Evolutionary conservation across 306 rosid genomes (phyloP).

Genomic region (Parietaria judaica): DNA sequence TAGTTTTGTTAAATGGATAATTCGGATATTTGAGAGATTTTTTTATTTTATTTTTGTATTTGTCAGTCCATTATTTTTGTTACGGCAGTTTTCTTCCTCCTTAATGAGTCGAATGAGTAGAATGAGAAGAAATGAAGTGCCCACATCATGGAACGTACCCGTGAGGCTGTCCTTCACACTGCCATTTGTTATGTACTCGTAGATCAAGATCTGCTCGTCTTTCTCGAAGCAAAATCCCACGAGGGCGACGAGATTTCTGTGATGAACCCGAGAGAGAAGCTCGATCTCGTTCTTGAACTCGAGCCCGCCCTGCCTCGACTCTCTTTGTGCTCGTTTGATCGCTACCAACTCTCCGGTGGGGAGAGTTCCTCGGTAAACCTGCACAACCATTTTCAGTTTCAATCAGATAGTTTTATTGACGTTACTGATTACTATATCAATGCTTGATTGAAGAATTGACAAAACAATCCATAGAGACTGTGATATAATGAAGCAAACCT

Average conservation of each 20-base stretch:
- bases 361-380: slow-evolving; percentile 63
- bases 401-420: too few relatives aligned
- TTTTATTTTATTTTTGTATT: too few relatives aligned
- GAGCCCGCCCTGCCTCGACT: slow-evolving; percentile 57
- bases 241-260: slow-evolving; percentile 69
- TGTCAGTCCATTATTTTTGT: too few relatives aligned
- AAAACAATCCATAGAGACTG: too few relatives aligned
- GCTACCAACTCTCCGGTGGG: slow-evolving; percentile 58
- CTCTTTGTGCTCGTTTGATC: slow-evolving; percentile 56
- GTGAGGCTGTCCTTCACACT: slow-evolving; percentile 53
- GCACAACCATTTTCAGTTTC: slow-evolving; percentile 1
- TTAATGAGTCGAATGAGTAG: too few relatives aligned
- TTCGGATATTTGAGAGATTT: too few relatives aligned
- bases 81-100: too few relatives aligned
- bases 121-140: not conserved
- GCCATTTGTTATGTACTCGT: slow-evolving; percentile 69
- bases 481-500: slow-evolving; percentile 38
- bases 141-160: slow-evolving; percentile 31
- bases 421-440: too few relatives aligned
- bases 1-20: too few relatives aligned
- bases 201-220: slow-evolving; percentile 81
- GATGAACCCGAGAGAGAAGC: slow-evolving; percentile 84
- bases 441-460: too few relatives aligned
- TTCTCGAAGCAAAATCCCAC: slow-evolving; percentile 69
- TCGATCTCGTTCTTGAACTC: slow-evolving; percentile 85